A percentile compares a stretch with the other conserved stretches of the same genome.
phyloP scores from a whole-genome alignment of 345 rosid species.

The Salix koriyanagi region DNA sequence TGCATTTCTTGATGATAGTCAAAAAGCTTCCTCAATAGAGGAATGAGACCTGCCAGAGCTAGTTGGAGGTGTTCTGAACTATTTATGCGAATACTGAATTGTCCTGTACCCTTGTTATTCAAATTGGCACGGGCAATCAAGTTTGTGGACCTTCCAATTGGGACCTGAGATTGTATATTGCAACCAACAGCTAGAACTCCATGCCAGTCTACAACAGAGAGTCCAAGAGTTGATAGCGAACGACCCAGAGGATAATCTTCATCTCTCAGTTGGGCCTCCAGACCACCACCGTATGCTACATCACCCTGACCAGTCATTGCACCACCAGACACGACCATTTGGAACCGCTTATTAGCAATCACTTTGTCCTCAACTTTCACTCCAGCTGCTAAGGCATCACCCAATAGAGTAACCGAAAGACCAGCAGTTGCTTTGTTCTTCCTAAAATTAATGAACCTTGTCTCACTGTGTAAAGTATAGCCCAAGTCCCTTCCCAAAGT shows the following conservation, averaged over 20 bases:
- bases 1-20: conserved; percentile 48
- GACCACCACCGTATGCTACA: conserved; percentile 83
- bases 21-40: conserved; percentile 62
- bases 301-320: conserved; percentile 82
- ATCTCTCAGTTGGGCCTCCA: conserved; percentile 84
- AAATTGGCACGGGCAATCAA: conserved; percentile 71
- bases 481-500: conserved; percentile 83
- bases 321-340: conserved; percentile 74
- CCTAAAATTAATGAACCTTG: conserved; percentile 57
- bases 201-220: conserved; percentile 94
- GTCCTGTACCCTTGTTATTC: conserved; percentile 89
- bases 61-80: conserved; percentile 92
- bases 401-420: conserved; percentile 66
- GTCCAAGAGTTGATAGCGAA: conserved; percentile 67
- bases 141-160: conserved; percentile 69
- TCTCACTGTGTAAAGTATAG: conserved; percentile 76
- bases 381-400: conserved; percentile 75
- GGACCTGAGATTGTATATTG: conserved; percentile 79
- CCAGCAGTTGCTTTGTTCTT: conserved; percentile 88
- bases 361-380: conserved; percentile 80
- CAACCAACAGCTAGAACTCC: conserved; percentile 92
- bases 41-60: conserved; percentile 63
- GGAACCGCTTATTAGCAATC: conserved; percentile 57
- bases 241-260: conserved; percentile 80
- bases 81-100: conserved; percentile 64